Evolutionary conservation across 257 asterid species (phyloP), one percentile per base, ranked within the genome.

Genomic region (Capsicum chinense): DNA sequence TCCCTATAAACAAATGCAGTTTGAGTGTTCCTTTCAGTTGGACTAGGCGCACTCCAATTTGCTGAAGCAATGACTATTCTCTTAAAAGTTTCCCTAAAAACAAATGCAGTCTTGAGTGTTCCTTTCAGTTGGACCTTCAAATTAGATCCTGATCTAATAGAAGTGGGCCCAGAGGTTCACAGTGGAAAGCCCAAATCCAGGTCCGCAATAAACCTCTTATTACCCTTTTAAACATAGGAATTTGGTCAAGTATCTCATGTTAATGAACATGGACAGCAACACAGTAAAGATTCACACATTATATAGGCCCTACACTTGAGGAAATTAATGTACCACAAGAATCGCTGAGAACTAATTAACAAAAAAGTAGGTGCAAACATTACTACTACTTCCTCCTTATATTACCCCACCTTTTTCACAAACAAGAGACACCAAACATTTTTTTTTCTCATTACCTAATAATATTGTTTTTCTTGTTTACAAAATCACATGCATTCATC

Each of bases 401-500:
- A 57, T 47, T 47, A 26, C 9, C 67, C 66, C 9, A 35, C 19
- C 66, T 37, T 9, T 15, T 48, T 78, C 63, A 47, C 33, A 58
- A 2, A 9, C 64, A 70, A 79, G 33, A 11, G 13, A 8, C 44
- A 56, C 14, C 37, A 19, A 47, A 35, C 74, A n/a, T 70, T 3
- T 13, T n/a, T 33, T 5, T 44, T 21, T 70, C 11, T 39, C 42
- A 60, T 37, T 33, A 47, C 54, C 15, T 44, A 44, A 5, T 44
- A 44, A 64, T 11, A 63, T 35, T n/a, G 42, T 10, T 15, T 48
- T 83, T 70, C 56, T 70, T 70, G 79, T 44, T 21, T 73, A 21
- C 5, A 44, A 10, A 64, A 64, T 33, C 78, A 44, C 48, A 44
- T 48, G 60, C 80, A 73, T 73, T 73, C 59, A 73, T 73, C 80